Evolutionary conservation across 2,329 filamentous ascomycete genomes (phyloP).

Genomic region (Scedosporium boydii): DNA sequence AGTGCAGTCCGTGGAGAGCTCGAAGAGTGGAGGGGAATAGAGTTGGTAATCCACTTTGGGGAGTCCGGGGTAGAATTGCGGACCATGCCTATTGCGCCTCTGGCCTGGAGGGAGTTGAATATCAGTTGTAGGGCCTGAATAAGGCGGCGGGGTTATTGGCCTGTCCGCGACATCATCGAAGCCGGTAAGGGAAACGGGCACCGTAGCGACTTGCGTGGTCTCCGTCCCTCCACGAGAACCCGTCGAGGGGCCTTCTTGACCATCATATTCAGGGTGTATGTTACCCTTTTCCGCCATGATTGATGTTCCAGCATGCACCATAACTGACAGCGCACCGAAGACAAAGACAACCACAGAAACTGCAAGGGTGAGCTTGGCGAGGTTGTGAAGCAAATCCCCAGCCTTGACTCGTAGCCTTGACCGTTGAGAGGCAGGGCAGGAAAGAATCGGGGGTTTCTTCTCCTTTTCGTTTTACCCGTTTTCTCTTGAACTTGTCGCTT

Average conservation of each 20-base stretch:
- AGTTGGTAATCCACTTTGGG: constrained; percentile 40
- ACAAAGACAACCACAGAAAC: neutral
- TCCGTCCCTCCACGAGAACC: no score
- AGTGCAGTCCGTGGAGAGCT: constrained; percentile 37
- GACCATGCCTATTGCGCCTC: neutral
- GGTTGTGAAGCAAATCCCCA: no score
- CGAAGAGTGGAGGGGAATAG: constrained; percentile 42
- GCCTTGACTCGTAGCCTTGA: no score
- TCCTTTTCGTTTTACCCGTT: no score
- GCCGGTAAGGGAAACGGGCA: neutral
- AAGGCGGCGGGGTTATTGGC: neutral
- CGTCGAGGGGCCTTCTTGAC: neutral
- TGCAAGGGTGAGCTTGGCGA: no score
- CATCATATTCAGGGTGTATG: neutral
- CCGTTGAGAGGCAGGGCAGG: no score
- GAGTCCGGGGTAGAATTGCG: constrained; percentile 34
- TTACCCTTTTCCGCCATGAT: neutral
- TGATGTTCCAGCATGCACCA: neutral
- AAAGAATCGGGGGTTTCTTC: no score
- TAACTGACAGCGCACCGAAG: neutral
- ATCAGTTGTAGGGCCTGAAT: neutral
- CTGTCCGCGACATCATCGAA: neutral
- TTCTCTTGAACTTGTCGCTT: no score
- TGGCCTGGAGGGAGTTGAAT: neutral
- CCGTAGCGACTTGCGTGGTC: neutral